Percentiles rank a stretch among this genome's conserved stretches.
phyloP scores from a whole-genome alignment of 2,329 filamentous ascomycete species.

The Cladophialophora exuberans region DNA sequence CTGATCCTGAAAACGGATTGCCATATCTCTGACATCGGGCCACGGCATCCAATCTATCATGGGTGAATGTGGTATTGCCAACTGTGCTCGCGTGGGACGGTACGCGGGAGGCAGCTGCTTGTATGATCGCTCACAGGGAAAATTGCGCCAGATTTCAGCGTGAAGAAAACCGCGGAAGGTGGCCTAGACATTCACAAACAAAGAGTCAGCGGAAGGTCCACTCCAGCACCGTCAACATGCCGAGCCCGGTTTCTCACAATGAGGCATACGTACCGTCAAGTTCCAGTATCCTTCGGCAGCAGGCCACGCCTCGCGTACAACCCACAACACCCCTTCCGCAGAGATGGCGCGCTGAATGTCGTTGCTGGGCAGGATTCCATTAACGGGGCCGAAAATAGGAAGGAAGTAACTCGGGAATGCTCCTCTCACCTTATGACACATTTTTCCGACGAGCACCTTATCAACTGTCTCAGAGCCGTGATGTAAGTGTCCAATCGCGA shows the following conservation, averaged over 20 bases:
- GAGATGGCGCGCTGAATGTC: slow-evolving; percentile 8
- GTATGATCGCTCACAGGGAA: slow-evolving; percentile 29
- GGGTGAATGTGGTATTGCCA: slow-evolving; percentile 58
- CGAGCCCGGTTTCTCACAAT: neutral
- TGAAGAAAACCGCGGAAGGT: slow-evolving; percentile 21
- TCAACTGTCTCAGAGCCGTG: slow-evolving; percentile 12
- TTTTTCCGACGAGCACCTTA: slow-evolving; percentile 6
- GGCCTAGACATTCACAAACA: slow-evolving; percentile 3
- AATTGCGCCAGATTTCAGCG: slow-evolving; percentile 23
- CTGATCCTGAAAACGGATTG: slow-evolving; percentile 43
- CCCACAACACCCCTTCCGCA: slow-evolving; percentile 23
- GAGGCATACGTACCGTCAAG: slow-evolving; percentile 11
- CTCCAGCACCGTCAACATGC: neutral
- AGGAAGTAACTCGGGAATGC: neutral
- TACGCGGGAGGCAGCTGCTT: slow-evolving; percentile 51
- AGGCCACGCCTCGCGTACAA: slow-evolving; percentile 23
- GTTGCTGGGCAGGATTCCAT: slow-evolving; percentile 1
- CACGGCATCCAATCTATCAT: slow-evolving; percentile 62
- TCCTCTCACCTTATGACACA: slow-evolving; percentile 3
- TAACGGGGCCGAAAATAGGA: neutral
- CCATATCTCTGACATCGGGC: slow-evolving; percentile 57
- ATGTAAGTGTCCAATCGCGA: slow-evolving; percentile 17
- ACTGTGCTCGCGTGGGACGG: slow-evolving; percentile 56
- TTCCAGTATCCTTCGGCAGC: slow-evolving; percentile 24
- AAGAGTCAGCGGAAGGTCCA: neutral